Conservation (phyloP, 2,329 filamentous ascomycete genomes). For the Stagonosporopsis vannaccii region DNA sequence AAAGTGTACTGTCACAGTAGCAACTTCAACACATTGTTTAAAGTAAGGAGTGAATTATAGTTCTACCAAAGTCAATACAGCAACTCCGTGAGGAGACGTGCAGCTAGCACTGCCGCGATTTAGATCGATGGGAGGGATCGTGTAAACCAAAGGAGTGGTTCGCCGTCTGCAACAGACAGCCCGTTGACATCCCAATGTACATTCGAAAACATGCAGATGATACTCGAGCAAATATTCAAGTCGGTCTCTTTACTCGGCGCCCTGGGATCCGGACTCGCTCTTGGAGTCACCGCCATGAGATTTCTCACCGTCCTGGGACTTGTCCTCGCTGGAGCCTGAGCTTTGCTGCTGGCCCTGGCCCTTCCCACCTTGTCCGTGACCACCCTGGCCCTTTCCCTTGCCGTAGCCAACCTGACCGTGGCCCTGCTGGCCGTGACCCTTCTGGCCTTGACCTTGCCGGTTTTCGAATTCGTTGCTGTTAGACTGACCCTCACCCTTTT, state of each 20-base stretch:
- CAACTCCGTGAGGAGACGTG: not conserved
- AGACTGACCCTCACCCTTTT: not conserved
- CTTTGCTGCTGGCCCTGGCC: not conserved
- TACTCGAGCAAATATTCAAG: not conserved
- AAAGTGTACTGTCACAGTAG: no score
- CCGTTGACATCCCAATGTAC: not conserved
- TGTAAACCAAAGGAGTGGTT: conserved; percentile 1
- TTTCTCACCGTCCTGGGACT: not conserved
- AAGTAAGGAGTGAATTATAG: not conserved
- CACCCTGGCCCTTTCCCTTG: not conserved
- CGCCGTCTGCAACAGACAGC: not conserved
- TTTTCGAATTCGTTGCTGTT: not conserved
- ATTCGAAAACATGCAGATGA: not conserved
- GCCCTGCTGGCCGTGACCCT: not conserved
- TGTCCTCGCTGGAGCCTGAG: not conserved
- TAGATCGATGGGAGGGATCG: not conserved
- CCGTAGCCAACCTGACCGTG: not conserved
- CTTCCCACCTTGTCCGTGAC: not conserved
- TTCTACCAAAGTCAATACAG: not conserved
- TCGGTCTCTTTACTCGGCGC: not conserved
- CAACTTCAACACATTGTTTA: no score
- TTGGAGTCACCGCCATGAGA: not conserved
- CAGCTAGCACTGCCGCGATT: not conserved
- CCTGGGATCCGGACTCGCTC: not conserved
- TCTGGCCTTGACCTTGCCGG: not conserved